Percentiles rank a stretch among this genome's conserved stretches.
Evolutionary conservation across 768 basidiomycete species (phyloP).

Genomic region (Nidularia sp.): DNA sequence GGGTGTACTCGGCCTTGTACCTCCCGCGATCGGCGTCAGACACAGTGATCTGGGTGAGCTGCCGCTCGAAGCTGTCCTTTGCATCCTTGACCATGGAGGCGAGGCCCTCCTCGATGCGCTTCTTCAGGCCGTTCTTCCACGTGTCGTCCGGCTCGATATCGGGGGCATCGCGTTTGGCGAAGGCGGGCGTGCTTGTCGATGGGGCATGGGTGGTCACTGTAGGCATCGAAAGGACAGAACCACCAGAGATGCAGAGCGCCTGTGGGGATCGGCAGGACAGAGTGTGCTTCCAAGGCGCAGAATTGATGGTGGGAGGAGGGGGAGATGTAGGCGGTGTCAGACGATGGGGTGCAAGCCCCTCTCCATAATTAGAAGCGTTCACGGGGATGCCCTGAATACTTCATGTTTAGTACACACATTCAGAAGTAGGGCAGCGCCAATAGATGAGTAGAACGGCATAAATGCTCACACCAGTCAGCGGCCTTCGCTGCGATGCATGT

Average conservation of each 20-base stretch:
- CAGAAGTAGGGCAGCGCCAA: conserved; percentile 13
- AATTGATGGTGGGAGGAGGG: conserved; percentile 10
- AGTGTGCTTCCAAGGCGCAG: conserved; percentile 8
- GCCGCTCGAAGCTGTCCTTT: conserved; percentile 49
- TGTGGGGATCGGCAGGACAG: conserved; percentile 10
- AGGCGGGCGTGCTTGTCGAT: conserved; percentile 13
- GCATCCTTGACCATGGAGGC: conserved; percentile 53
- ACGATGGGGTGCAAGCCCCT: conserved; percentile 9
- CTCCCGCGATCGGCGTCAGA: conserved; percentile 23
- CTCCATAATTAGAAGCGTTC: conserved; percentile 23
- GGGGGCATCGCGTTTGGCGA: conserved; percentile 18
- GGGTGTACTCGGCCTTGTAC: conserved; percentile 32
- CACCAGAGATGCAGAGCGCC: conserved; percentile 7
- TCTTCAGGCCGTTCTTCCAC: conserved; percentile 45
- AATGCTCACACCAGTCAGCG: conserved; percentile 18
- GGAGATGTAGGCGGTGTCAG: conserved; percentile 12
- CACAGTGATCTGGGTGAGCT: conserved; percentile 41
- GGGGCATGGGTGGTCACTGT: conserved; percentile 21
- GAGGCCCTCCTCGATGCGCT: conserved; percentile 45
- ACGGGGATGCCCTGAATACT: conserved; percentile 45
- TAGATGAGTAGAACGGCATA: conserved; percentile 4
- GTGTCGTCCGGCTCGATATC: conserved; percentile 48
- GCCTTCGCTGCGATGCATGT: conserved; percentile 2
- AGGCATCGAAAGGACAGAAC: conserved; percentile 29
- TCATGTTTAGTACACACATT: conserved; percentile 56